Evolutionary conservation across 768 basidiomycete genomes (phyloP), one percentile per base, ranked within the genome.

Genomic region (Collybia sordida): DNA sequence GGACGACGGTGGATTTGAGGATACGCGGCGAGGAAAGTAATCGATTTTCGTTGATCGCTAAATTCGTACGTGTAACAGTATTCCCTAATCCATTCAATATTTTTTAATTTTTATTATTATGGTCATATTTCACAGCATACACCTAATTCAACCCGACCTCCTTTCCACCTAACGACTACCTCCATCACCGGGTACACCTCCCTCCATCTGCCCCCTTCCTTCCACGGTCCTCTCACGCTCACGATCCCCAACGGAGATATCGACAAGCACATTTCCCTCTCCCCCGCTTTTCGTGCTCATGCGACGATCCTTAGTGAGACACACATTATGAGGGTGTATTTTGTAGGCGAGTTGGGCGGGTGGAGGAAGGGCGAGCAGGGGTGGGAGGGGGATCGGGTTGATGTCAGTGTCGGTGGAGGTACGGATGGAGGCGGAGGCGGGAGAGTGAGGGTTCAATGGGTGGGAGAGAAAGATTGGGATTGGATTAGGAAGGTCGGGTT

Each of bases 181-280:
- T 60, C 62, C 11, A 41, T 66, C 54, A 44, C 73, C 60, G 58
- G 68, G 35, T 61, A 65, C 56, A 47, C 65, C 42, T 60, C 63
- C 38, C 60, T 79, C 6, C 65, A 72, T 31, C 63, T 79, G 11
- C 77, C 77, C 21, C 61, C 61, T 15, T 71, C 75, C 7, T 75
- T 76, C 60, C 68, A 65, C 38, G 77, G 76, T 0, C 68, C 72
- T 2, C 57, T 74, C 15, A 38, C 37, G 37, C n/a, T 38, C 37
- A 39, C 38, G 15, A 18, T 12, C 42, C 42, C 15, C 25, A 28
- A 9, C 43, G n/a, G 72, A 4, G 64, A 73, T 51, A 60, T 75
- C 19, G 71, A 69, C 35, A 59, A 54, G 8, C 73, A 70, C 47
- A 59, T 73, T 3, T 56, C 59, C 7, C 64, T 75, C 7, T 73